Conservation (phyloP, 441 rosid species). For the Adansonia gregorii region DNA sequence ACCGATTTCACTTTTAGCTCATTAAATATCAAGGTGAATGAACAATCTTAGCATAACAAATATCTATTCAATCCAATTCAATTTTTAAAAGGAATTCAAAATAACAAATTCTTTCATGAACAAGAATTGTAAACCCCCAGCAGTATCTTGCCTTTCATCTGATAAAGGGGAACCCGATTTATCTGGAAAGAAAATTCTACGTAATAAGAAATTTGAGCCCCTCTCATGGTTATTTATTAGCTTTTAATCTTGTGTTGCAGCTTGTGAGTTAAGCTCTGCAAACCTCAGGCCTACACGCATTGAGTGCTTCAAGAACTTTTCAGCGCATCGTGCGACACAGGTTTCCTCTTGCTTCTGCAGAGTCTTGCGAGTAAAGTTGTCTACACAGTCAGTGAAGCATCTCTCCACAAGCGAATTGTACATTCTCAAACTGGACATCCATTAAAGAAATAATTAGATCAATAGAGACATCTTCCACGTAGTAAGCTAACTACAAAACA, state of each 20-base stretch:
- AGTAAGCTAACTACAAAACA: neutral
- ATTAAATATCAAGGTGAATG: neutral
- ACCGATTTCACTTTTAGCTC: neutral
- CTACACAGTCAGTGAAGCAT: conserved; percentile 88
- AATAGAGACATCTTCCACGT: neutral
- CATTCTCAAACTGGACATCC: conserved; percentile 77
- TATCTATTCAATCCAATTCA: neutral
- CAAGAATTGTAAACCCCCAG: neutral
- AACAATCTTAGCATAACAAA: neutral
- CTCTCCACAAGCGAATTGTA: conserved; percentile 93
- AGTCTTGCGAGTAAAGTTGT: conserved; percentile 76
- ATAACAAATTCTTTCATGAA: neutral
- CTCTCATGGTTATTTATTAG: neutral
- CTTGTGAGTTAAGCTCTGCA: conserved; percentile 78
- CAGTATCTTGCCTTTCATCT: conserved; percentile 5
- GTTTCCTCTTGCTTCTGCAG: conserved; percentile 87
- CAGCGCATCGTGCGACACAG: conserved; percentile 75
- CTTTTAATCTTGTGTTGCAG: conserved; percentile 61
- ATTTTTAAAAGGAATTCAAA: neutral
- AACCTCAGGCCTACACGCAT: conserved; percentile 90
- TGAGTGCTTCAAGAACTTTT: conserved; percentile 84
- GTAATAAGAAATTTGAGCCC: neutral
- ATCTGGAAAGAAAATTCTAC: conserved; percentile 1
- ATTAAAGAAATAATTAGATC: neutral
- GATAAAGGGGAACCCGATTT: neutral